phyloP scores from a whole-genome alignment of 345 rosid genomes.

The Dimocarpus longan region DNA sequence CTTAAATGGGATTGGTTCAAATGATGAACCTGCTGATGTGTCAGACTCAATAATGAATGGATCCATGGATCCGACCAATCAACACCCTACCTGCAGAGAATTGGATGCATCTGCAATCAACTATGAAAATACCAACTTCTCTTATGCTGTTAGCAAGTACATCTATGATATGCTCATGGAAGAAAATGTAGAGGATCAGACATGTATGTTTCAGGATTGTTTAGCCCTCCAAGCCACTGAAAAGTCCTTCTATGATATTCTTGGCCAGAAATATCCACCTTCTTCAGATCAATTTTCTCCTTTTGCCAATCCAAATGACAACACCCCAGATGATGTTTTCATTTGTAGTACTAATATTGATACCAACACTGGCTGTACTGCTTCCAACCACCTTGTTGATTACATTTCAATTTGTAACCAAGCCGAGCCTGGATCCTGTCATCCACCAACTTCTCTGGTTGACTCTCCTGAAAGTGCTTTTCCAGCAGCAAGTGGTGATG shows the following conservation, averaged over 20 bases:
- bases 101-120: slow-evolving; percentile 3
- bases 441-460: not conserved
- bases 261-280: slow-evolving; percentile 41
- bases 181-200: slow-evolving; percentile 49
- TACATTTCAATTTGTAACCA: not conserved
- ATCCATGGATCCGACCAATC: not conserved
- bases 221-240: slow-evolving; percentile 63
- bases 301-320: slow-evolving; percentile 8
- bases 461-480: slow-evolving; percentile 19
- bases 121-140: slow-evolving; percentile 19
- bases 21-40: not conserved
- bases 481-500: slow-evolving; percentile 15
- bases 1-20: not conserved
- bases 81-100: not conserved
- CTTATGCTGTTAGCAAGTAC: slow-evolving; percentile 39
- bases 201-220: slow-evolving; percentile 53
- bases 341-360: slow-evolving; percentile 11
- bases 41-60: not conserved
- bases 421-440: not conserved
- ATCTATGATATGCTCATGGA: slow-evolving; percentile 57
- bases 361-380: slow-evolving; percentile 14
- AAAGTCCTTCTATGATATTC: slow-evolving; percentile 51
- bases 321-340: slow-evolving; percentile 17
- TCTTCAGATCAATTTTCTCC: slow-evolving; percentile 14
- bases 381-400: slow-evolving; percentile 9